phyloP scores from a whole-genome alignment of 1,284 basidiomycete species.

The Cryptococcus sp. region DNA sequence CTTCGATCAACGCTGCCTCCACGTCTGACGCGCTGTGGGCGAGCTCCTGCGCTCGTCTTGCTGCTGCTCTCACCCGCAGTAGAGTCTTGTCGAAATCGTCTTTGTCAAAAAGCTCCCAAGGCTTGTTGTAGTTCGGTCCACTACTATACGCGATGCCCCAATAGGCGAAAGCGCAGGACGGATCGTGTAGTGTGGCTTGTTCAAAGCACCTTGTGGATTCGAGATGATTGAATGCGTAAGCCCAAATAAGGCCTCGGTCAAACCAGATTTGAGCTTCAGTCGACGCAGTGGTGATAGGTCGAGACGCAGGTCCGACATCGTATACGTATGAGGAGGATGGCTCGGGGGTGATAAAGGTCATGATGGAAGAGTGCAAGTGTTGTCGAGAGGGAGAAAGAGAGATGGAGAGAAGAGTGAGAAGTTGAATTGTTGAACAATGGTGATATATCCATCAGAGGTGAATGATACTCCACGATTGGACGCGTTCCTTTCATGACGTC shows the following conservation, averaged over 20 bases:
- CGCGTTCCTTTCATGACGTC: too few relatives aligned
- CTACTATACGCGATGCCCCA: conserved; percentile 46
- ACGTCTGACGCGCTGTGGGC: conserved; percentile 4
- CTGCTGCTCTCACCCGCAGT: conserved; percentile 1
- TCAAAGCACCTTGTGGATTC: conserved; percentile 41
- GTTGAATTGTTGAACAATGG: too few relatives aligned
- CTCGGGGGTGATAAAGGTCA: too few relatives aligned
- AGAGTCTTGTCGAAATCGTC: conserved; percentile 18
- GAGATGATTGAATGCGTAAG: conserved; percentile 45
- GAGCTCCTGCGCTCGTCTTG: background rate
- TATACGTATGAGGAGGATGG: conserved; percentile 8
- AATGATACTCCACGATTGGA: too few relatives aligned
- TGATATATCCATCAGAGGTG: too few relatives aligned
- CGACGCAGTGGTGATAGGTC: conserved; percentile 29
- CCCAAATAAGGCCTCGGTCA: conserved; percentile 43
- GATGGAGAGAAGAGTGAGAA: too few relatives aligned
- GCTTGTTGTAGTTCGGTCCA: conserved; percentile 49
- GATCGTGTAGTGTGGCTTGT: conserved; percentile 33
- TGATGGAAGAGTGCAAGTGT: too few relatives aligned
- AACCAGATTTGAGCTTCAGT: conserved; percentile 41
- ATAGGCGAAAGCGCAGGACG: conserved; percentile 34
- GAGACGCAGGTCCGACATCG: conserved; percentile 27
- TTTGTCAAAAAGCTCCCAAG: conserved; percentile 30
- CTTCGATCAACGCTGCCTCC: conserved; percentile 17
- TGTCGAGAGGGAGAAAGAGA: too few relatives aligned